These are phyloP conservation scores for Lippia alba DNA, from an alignment of 305 asterid species.

Conservation along the genomic window DNA sequence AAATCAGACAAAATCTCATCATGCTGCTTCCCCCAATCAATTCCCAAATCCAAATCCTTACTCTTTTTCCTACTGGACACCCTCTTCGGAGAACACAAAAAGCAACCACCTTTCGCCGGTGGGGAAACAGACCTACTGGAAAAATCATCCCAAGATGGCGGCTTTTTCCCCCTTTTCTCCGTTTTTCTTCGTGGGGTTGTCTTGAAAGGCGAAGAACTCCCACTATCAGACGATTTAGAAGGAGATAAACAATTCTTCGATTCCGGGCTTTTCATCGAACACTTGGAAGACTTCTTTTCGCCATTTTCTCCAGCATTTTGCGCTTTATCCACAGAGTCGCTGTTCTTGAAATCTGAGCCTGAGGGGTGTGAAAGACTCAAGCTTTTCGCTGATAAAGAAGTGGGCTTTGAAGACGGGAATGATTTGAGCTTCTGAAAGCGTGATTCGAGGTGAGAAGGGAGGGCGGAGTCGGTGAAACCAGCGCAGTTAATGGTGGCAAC, in stretches of 20 bases:
- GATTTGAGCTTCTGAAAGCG: constrained; percentile 91
- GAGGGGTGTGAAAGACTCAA: constrained; percentile 32
- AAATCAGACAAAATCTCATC: constrained; percentile 64
- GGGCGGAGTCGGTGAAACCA: constrained; percentile 60
- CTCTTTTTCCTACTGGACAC: constrained; percentile 54
- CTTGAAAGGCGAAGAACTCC: constrained; percentile 38
- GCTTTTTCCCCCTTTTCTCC: constrained; percentile 33
- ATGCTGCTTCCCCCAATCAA: constrained; percentile 51
- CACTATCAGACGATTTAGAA: constrained; percentile 36
- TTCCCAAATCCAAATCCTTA: constrained; percentile 41
- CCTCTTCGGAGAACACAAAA: constrained; percentile 77
- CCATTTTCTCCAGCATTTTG: constrained; percentile 28
- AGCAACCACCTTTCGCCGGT: constrained; percentile 72
- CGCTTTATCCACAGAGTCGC: constrained; percentile 23
- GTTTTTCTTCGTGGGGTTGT: constrained; percentile 39
- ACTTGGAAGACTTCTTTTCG: constrained; percentile 28
- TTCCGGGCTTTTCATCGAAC: constrained; percentile 45
- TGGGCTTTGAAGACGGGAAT: constrained; percentile 58
- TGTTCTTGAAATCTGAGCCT: constrained; percentile 27
- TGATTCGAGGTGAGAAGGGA: constrained; percentile 78
- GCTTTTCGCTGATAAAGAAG: constrained; percentile 39
- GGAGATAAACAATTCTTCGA: constrained; percentile 32
- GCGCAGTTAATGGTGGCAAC: constrained; percentile 82
- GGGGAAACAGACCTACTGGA: constrained; percentile 64
- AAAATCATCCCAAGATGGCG: constrained; percentile 39